Conservation (phyloP, 768 basidiomycete genomes). For the Gymnopilus dilepis region DNA sequence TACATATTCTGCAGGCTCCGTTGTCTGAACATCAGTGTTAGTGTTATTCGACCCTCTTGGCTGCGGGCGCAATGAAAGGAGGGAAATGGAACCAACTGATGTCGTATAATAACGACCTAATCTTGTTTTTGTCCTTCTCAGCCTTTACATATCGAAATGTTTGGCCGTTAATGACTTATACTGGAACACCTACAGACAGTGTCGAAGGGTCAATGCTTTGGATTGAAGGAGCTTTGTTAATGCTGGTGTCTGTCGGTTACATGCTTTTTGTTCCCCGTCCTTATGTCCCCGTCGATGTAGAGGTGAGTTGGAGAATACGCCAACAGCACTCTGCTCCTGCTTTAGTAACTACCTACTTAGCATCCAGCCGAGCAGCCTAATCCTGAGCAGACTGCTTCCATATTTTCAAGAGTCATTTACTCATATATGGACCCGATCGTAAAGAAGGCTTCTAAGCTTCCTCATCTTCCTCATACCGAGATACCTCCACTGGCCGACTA, state of each 20-base stretch:
- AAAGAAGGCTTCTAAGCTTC: constrained; percentile 44
- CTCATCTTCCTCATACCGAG: constrained; percentile 53
- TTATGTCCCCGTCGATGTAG: constrained; percentile 58
- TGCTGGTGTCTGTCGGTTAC: constrained; percentile 47
- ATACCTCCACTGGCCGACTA: constrained; percentile 69
- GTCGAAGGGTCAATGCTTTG: constrained; percentile 35
- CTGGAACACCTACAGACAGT: constrained; percentile 44
- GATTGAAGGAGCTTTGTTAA: constrained; percentile 34
- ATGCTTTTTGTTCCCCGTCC: constrained; percentile 57
- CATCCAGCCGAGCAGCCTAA: constrained; percentile 38
- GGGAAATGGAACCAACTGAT: background rate
- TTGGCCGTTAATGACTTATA: constrained; percentile 60
- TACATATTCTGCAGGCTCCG: background rate
- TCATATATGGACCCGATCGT: constrained; percentile 61
- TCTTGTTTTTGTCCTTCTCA: constrained; percentile 43
- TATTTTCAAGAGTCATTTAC: constrained; percentile 49
- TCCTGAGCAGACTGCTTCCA: constrained; percentile 59
- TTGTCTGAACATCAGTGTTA: background rate
- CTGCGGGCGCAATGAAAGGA: constrained; percentile 3
- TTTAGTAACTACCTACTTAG: constrained; percentile 26
- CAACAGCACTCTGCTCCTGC: too few species aligned
- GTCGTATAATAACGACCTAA: constrained; percentile 8
- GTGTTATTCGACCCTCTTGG: constrained; percentile 13
- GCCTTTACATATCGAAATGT: constrained; percentile 60
- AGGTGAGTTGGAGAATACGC: too few species aligned